Evolutionary conservation across 345 rosid genomes (phyloP).

Genomic region (Raphanus sativus): DNA sequence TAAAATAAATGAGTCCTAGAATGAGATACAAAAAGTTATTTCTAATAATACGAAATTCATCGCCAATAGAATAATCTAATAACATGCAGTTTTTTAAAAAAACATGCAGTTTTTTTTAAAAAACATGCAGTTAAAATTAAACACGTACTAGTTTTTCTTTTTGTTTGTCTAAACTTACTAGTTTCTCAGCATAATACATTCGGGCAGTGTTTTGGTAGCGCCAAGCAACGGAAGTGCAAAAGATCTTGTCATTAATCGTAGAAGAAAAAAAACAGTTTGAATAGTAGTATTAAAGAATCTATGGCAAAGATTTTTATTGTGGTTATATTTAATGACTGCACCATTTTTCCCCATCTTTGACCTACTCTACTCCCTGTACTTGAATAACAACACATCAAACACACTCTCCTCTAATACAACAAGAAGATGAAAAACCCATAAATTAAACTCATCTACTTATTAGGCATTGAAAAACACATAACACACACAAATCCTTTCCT

Average conservation of each 20-base stretch:
- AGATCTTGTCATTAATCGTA: background rate
- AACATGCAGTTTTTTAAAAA: no score
- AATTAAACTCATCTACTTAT: constrained; percentile 11
- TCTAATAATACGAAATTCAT: no score
- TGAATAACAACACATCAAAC: constrained; percentile 2
- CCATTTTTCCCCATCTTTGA: constrained; percentile 21
- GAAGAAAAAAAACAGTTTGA: constrained; percentile 11
- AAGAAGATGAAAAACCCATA: constrained; percentile 14
- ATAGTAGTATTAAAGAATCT: constrained; percentile 20
- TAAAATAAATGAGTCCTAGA: no score
- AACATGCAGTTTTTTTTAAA: no score
- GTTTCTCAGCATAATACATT: no score
- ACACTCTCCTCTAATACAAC: constrained; percentile 22
- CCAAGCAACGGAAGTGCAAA: no score
- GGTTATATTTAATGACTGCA: constrained; percentile 36
- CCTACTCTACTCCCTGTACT: constrained; percentile 38
- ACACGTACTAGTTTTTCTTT: no score
- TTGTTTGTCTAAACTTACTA: no score
- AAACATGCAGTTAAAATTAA: no score
- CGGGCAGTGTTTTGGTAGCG: no score
- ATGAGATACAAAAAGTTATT: no score
- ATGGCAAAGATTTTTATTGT: constrained; percentile 35
- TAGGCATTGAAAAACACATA: constrained; percentile 21
- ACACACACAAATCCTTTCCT: constrained; percentile 35
- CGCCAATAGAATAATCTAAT: no score